Evolutionary conservation across 1,284 basidiomycete species (phyloP), one percentile per base, ranked within the genome.

Genomic region (Trichosporon ovoides): DNA sequence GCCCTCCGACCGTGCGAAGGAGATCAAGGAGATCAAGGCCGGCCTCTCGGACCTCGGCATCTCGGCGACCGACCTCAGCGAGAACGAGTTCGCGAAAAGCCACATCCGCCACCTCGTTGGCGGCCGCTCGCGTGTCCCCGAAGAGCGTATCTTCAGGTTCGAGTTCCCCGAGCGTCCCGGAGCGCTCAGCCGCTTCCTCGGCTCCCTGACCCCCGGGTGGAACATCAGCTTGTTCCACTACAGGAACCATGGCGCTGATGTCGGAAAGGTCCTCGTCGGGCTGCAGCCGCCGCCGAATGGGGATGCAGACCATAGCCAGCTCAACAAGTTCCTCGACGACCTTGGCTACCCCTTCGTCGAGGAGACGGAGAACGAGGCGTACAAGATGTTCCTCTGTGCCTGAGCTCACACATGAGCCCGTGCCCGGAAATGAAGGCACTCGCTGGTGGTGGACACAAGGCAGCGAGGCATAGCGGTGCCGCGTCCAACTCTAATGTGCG

Each of bases 181-280:
- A 3, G 95, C 95, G 1, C 79, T 99, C 58, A 84, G 89, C 49
- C 90, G 89, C 67, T 99, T 98, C 80, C 80, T 97, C 63, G 79
- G 85, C 20, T 88, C 87, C 4, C 76, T 98, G 54, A 87, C 88
- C 53, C 81, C 84, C 33, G 87, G 86, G 14, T 98, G 94, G 92
- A 98, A 96, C 77, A 91, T 98, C 55, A 89, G 91, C 1, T 77
- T 98, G 61, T 98, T 98, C 81, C 96, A 98, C 76, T 98, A 98
- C 78, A 83, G 95, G 59, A 97, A 97, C 75, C 94, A 98, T 67
- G 95, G 95, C 33, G 92, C 88, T 68, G 93, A 97, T 72, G 81
- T 96, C 33, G 91, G 91, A 33, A 94, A 87, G 74, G 88, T 97
- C 2, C 79, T 98, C 46, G 90, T 93, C 3, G 96, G 93, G 1